Conservation (phyloP, 2,329 filamentous ascomycete genomes). For the Monosporascus sp. region DNA sequence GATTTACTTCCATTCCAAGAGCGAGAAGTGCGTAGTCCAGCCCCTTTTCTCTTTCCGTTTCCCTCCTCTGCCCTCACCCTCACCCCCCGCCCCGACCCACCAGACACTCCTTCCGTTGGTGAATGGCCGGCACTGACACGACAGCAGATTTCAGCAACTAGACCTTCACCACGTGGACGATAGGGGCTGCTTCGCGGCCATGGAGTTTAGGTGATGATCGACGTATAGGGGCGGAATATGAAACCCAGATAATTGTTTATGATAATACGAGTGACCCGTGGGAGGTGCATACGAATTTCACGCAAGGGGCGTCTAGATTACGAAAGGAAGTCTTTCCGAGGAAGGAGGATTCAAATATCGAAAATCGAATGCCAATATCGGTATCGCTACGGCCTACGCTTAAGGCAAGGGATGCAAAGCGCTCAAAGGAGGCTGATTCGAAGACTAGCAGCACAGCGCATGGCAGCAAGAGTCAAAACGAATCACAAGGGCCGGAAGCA, state of each 20-base stretch:
- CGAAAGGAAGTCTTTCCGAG: too few relatives aligned
- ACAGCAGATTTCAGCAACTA: slow-evolving; percentile 77
- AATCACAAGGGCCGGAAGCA: too few relatives aligned
- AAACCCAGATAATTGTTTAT: not conserved
- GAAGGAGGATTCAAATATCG: too few relatives aligned
- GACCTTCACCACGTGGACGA: slow-evolving; percentile 86
- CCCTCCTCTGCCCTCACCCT: not conserved
- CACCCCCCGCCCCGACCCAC: not conserved
- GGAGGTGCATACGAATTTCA: not conserved
- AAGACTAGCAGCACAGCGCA: too few relatives aligned
- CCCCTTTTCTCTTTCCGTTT: slow-evolving; percentile 15
- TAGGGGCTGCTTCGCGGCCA: slow-evolving; percentile 73
- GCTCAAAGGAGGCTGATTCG: too few relatives aligned
- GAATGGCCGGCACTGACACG: slow-evolving; percentile 9
- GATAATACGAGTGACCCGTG: not conserved
- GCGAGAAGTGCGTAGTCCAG: slow-evolving; percentile 70
- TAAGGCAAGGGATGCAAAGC: too few relatives aligned
- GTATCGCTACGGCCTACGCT: too few relatives aligned
- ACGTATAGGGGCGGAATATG: slow-evolving; percentile 1
- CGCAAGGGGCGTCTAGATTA: too few relatives aligned
- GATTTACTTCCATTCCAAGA: slow-evolving; percentile 97
- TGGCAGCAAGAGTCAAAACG: too few relatives aligned
- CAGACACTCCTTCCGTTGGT: not conserved
- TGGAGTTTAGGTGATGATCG: slow-evolving; percentile 73
- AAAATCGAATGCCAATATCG: too few relatives aligned